Evolutionary conservation across 1,284 basidiomycete genomes (phyloP), one percentile per base, ranked within the genome.

Genomic region (Rhizopogon parksii): DNA sequence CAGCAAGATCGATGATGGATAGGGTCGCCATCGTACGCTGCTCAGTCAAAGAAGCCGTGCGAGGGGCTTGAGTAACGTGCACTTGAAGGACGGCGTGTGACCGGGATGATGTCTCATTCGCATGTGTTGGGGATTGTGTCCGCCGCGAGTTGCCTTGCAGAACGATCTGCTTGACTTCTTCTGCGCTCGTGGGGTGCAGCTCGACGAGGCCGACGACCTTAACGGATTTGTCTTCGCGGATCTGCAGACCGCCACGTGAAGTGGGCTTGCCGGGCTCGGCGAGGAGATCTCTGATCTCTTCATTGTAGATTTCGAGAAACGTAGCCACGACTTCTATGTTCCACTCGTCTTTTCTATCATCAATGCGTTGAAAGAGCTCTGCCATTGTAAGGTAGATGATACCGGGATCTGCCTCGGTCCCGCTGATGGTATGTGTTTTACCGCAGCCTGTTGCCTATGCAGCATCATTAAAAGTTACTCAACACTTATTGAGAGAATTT

Each of bases 301-400:
- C 95, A 66, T 97, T 97, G 76, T 97, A 97, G 49, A 98, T 95
- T 68, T 98, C 95, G 52, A 97, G 82, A 70, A 96, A 96, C 2
- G 92, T 94, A 51, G 97, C 88, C 60, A 84, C 77, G 46, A 98
- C 88, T 59, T 93, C 87, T 36, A 87, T 83, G 49, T 83, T 84
- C 76, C 83, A 83, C 34, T 95, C 86, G 49, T 88, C 88, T 61
- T 75, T 80, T 52, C 85, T 79, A 60, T 94, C 90, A 49, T 90
- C 83, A 56, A 97, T 95, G 43, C 85, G 80, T 58, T 86, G 83
- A 66, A 96, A 98, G 52, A 98, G 81, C 68, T 96, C 92, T 39
- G 90, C 82, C 94, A 97, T 97, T n/a, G 93, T 91, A 52, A 91
- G 78, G 67, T 96, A 93, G 66, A 97, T 95, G 61, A 96, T 85